Base-by-base conservation (phyloP, 2,329 filamentous ascomycete genomes). In the Aureobasidium subglaciale region DNA sequence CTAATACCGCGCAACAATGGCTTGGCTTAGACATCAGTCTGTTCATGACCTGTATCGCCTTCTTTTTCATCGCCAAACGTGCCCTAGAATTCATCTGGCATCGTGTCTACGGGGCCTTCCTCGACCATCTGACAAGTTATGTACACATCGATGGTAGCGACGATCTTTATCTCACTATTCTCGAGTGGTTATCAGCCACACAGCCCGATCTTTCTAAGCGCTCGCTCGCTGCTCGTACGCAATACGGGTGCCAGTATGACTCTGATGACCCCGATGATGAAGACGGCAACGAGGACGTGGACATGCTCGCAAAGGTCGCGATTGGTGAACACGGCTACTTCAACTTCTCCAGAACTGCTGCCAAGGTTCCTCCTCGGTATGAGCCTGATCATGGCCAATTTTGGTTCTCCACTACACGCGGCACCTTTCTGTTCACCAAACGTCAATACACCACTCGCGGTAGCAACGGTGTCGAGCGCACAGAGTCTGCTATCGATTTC, bases 351-450 rank as follows among this genome's bases (percentile, higher is more conserved):
- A 75, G 74, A 57, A 78, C 74, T 72, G 69, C 70, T 10, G 72
- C 74, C 30, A 72, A 71, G 5, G 69, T 73, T 3, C 77, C 77
- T 1, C 75, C 75, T 1, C 67, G 69, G 3, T 80, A 75, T 56
- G 75, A 78, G 56, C 77, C 77, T 0, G 74, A 76, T 56, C 74
- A 73, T 49, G 76, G 76, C 1, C 63, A 61, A 34, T 75, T 80
- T 60, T 73, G 67, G 59, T 68, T 73, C 56, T 30, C 35, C 2
- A 22, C 37, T 18, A 9, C 29, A 64, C 71, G 1, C 71, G 75
- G 3, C 15, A 29, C 18, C 5, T 54, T 54, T n/a, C 18, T 34
- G n/a, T 54, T 42, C 50, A 41, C 13, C 2, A 54, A 43, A n/a
- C 34, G 2, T 7, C 38, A 54, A 20, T 24, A 42, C 16, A 34